Evolutionary conservation across 805 yeast genomes (phyloP).

Genomic region (Lachancea dasiensis): DNA sequence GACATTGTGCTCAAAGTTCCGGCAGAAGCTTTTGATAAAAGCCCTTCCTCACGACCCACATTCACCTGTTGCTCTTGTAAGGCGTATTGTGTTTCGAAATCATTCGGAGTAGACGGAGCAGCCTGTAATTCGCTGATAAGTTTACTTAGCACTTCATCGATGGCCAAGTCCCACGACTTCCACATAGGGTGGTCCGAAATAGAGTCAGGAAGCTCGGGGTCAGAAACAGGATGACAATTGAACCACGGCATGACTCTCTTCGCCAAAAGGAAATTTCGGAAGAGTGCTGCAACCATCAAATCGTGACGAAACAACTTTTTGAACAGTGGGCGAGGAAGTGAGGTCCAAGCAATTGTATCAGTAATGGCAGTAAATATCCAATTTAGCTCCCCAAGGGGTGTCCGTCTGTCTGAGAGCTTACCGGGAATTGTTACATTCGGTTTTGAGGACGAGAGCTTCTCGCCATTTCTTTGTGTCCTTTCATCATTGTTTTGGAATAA

Average conservation of each 20-base stretch:
- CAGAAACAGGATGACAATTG: conserved; percentile 91
- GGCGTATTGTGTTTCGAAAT: conserved; percentile 22
- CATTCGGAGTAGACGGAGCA: conserved; percentile 27
- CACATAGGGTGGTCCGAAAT: conserved; percentile 84
- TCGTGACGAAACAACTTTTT: conserved; percentile 91
- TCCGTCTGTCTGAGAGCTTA: conserved; percentile 81
- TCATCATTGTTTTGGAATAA: conserved; percentile 34
- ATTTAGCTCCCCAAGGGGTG: conserved; percentile 91
- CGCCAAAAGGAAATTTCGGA: conserved; percentile 87
- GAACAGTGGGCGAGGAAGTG: conserved; percentile 79
- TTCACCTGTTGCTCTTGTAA: conserved; percentile 24
- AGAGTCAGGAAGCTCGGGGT: conserved; percentile 84
- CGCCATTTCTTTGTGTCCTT: conserved; percentile 17
- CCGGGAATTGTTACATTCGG: conserved; percentile 74
- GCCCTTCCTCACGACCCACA: conserved; percentile 20
- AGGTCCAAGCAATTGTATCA: conserved; percentile 97
- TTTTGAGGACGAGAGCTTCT: conserved; percentile 14
- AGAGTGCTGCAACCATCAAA: conserved; percentile 91
- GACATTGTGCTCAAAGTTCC: conserved; percentile 35
- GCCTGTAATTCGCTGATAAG: conserved; percentile 42
- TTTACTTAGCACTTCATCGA: conserved; percentile 85
- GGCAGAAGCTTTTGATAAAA: conserved; percentile 28
- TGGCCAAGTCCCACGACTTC: conserved; percentile 97
- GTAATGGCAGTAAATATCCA: conserved; percentile 98
- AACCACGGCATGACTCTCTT: conserved; percentile 89